A percentile compares a stretch with the other conserved stretches of the same genome.
Evolutionary conservation across 768 basidiomycete genomes (phyloP).

Genomic region (Crucibulum laeve): DNA sequence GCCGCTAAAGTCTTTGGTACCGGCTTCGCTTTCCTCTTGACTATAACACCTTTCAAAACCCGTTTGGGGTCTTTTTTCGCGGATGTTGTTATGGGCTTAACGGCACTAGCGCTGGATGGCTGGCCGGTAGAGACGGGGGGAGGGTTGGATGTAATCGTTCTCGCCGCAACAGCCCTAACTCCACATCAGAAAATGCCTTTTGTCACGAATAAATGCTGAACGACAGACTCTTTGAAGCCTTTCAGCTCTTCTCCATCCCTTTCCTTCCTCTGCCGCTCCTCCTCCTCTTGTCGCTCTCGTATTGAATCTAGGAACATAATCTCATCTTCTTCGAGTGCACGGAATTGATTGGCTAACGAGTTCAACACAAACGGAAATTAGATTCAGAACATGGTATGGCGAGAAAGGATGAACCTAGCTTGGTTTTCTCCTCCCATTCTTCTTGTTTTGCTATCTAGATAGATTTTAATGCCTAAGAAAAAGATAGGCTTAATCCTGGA

Average conservation of each 20-base stretch:
- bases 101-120: constrained; percentile 24
- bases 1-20: constrained; percentile 11
- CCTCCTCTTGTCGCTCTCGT: constrained; percentile 67
- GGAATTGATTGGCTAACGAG: constrained; percentile 75
- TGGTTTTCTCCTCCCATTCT: constrained; percentile 90
- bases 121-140: constrained; percentile 32
- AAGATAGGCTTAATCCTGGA: constrained; percentile 1
- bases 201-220: constrained; percentile 1
- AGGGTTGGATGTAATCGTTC: constrained; percentile 44
- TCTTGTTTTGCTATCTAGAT: constrained; percentile 81
- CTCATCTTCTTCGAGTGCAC: constrained; percentile 86
- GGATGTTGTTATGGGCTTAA: constrained; percentile 25
- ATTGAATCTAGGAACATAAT: constrained; percentile 86
- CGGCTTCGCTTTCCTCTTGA: constrained; percentile 69
- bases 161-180: constrained; percentile 63
- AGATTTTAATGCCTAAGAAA: constrained; percentile 9
- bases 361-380: constrained; percentile 5
- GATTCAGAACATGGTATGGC: constrained; percentile 6
- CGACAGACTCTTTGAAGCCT: constrained; percentile 67
- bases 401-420: constrained; percentile 42
- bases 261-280: constrained; percentile 71
- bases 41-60: constrained; percentile 71
- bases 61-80: constrained; percentile 64
- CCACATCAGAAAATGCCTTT: constrained; percentile 2
- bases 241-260: constrained; percentile 78